phyloP scores from a whole-genome alignment of 2,329 filamentous ascomycete species.

The Pyricularia sp. region DNA sequence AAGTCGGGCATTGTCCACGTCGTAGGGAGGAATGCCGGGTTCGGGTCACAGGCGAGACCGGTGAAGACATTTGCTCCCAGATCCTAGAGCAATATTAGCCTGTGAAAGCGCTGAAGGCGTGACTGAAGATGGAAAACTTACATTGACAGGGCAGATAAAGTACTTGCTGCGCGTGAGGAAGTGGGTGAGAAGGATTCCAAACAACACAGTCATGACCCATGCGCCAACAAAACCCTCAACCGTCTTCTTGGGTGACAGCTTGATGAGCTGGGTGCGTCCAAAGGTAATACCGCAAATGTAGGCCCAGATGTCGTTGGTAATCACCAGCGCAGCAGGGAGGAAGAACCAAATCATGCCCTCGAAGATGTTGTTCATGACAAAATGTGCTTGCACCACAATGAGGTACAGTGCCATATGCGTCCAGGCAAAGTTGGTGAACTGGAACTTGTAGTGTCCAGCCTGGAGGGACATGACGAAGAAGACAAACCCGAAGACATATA shows the following conservation, averaged over 20 bases:
- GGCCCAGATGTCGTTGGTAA: slow-evolving; percentile 97
- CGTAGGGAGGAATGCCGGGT: slow-evolving; percentile 80
- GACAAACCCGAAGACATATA: slow-evolving; percentile 97
- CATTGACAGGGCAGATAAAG: slow-evolving; percentile 95
- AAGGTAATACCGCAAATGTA: slow-evolving; percentile 98
- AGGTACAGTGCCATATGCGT: slow-evolving; percentile 98
- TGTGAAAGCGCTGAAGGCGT: not conserved
- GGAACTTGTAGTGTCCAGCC: slow-evolving; percentile 94
- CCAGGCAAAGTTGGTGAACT: slow-evolving; percentile 99
- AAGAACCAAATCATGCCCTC: slow-evolving; percentile 99
- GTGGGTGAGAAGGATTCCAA: slow-evolving; percentile 73
- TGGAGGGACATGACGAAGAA: slow-evolving; percentile 95
- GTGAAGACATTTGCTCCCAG: slow-evolving; percentile 90
- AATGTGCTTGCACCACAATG: slow-evolving; percentile 95
- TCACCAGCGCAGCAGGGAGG: slow-evolving; percentile 85
- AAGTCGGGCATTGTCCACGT: slow-evolving; percentile 64
- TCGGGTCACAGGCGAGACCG: slow-evolving; percentile 79
- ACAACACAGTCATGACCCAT: slow-evolving; percentile 89
- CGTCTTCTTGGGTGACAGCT: slow-evolving; percentile 97
- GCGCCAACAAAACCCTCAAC: slow-evolving; percentile 95
- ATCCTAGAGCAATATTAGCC: slow-evolving; percentile 38
- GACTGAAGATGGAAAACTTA: slow-evolving; percentile 24
- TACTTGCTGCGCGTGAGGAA: slow-evolving; percentile 86
- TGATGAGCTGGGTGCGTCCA: slow-evolving; percentile 92
- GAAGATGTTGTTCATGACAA: slow-evolving; percentile 99